phyloP scores from a whole-genome alignment of 2,329 filamentous ascomycete genomes.

The Metarhizium guizhouense region DNA sequence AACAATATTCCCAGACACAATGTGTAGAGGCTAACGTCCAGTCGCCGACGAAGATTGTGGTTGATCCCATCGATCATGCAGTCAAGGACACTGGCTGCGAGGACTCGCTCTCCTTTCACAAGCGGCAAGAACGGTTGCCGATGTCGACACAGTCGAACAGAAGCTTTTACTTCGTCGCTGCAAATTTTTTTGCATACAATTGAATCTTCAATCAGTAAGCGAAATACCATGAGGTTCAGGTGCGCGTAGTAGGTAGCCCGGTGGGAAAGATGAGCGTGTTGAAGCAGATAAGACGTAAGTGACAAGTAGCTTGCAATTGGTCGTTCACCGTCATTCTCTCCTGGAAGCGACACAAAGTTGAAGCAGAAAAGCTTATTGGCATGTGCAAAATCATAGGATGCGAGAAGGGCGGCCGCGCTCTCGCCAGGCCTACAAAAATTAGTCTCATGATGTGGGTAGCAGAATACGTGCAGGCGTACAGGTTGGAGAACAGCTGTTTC shows the following conservation, averaged over 20 bases:
- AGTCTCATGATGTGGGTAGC: neutral
- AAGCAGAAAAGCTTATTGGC: slow-evolving; percentile 94
- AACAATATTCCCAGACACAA: slow-evolving; percentile 75
- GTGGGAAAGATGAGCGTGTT: slow-evolving; percentile 79
- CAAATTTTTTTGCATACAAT: slow-evolving; percentile 75
- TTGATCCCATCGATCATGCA: slow-evolving; percentile 85
- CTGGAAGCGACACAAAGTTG: slow-evolving; percentile 59
- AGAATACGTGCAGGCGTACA: slow-evolving; percentile 47
- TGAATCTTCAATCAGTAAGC: slow-evolving; percentile 79
- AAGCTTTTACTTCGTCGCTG: slow-evolving; percentile 63
- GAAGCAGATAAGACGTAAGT: slow-evolving; percentile 82
- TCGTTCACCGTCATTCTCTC: slow-evolving; percentile 58
- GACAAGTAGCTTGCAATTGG: slow-evolving; percentile 80
- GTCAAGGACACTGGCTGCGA: slow-evolving; percentile 72
- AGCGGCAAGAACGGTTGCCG: slow-evolving; percentile 76
- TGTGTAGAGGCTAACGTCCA: slow-evolving; percentile 80
- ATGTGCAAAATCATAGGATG: slow-evolving; percentile 87
- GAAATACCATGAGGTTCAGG: slow-evolving; percentile 74
- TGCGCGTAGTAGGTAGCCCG: slow-evolving; percentile 77
- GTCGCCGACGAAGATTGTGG: slow-evolving; percentile 78
- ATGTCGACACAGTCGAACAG: slow-evolving; percentile 81
- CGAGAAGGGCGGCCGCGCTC: slow-evolving; percentile 71
- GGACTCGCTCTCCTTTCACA: slow-evolving; percentile 60
- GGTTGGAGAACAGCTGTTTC: slow-evolving; percentile 68
- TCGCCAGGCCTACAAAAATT: slow-evolving; percentile 56